phyloP scores from a whole-genome alignment of 129 eudicot genomes.

The Centaurea solstitialis region DNA sequence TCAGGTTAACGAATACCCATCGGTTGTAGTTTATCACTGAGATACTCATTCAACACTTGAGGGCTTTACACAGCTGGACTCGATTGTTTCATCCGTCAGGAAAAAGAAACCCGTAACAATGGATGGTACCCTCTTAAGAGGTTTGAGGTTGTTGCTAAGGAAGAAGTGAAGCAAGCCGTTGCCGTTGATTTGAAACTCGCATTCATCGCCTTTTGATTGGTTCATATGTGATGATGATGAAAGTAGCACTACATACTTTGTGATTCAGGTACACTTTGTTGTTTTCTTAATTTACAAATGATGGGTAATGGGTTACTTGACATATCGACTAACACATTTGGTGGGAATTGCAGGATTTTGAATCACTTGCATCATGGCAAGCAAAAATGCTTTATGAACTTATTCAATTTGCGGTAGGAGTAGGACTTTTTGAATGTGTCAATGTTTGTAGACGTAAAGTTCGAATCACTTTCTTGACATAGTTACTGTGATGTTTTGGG shows the following conservation, averaged over 20 bases:
- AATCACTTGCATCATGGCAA: slow-evolving; percentile 94
- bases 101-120: no score
- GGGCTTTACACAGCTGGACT: no score
- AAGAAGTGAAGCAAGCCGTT: slow-evolving; percentile 98
- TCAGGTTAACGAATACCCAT: no score
- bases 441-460: background rate
- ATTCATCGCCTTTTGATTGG: slow-evolving; percentile 93
- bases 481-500: slow-evolving; percentile 35
- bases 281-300: background rate
- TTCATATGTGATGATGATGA: slow-evolving; percentile 84
- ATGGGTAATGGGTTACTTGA: background rate
- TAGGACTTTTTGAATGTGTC: background rate
- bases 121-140: no score
- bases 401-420: slow-evolving; percentile 55
- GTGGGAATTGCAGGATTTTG: slow-evolving; percentile 63
- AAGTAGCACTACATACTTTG: slow-evolving; percentile 67
- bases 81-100: no score
- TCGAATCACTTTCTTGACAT: background rate
- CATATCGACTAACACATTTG: background rate
- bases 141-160: slow-evolving; percentile 97
- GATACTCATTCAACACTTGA: no score
- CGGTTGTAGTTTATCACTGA: no score
- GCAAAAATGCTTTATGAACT: slow-evolving; percentile 97
- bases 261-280: slow-evolving; percentile 58
- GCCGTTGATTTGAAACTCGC: slow-evolving; percentile 89